These are phyloP conservation scores for Irpex sp. DNA, from an alignment of 1,284 basidiomycete genomes.

Conservation along the genomic window DNA sequence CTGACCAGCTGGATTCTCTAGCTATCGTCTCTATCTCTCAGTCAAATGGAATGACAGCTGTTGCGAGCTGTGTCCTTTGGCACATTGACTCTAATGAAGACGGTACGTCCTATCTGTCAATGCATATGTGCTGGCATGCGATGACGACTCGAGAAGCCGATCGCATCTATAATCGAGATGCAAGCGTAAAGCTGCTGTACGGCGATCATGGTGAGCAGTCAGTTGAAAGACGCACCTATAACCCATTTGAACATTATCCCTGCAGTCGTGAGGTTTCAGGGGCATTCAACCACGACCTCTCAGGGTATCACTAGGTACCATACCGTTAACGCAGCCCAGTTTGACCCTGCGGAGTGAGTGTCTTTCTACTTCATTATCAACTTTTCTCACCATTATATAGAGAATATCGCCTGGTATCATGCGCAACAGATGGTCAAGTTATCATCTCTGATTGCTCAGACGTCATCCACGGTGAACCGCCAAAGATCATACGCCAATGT, in stretches of 20 bases:
- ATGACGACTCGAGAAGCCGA: neutral
- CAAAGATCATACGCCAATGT: slow-evolving; percentile 6
- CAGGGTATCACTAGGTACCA: neutral
- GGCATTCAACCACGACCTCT: neutral
- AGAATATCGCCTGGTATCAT: slow-evolving; percentile 18
- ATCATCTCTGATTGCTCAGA: slow-evolving; percentile 19
- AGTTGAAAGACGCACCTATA: neutral
- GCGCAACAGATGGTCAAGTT: slow-evolving; percentile 18
- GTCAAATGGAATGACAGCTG: neutral
- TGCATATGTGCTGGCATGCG: neutral
- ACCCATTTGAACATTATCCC: neutral
- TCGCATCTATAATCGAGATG: neutral
- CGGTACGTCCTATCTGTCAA: neutral
- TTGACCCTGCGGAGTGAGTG: slow-evolving; percentile 22
- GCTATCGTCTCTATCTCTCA: neutral
- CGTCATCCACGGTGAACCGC: neutral
- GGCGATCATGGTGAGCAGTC: neutral
- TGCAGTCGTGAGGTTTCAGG: neutral
- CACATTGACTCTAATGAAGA: neutral
- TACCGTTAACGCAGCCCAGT: slow-evolving; percentile 22
- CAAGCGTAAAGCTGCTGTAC: neutral
- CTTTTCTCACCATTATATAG: slow-evolving; percentile 7
- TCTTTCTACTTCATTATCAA: neutral
- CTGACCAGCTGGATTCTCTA: neutral
- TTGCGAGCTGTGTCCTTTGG: neutral